Conservation (phyloP, 2,329 filamentous ascomycete genomes). For the Tolypocladium nubicola region DNA sequence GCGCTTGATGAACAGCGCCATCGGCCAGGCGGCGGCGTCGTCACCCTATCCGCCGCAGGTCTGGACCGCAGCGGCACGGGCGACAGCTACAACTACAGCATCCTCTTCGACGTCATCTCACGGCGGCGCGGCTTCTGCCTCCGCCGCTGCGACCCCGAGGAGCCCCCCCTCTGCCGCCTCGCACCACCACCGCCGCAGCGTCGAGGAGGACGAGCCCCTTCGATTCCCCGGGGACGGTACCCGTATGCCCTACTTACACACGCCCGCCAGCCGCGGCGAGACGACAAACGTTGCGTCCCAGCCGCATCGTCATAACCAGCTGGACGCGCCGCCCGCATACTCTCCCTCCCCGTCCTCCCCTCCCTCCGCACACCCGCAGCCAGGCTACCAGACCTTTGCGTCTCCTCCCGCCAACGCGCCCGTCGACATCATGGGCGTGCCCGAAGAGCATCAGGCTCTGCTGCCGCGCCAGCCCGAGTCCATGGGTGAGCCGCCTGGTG, state of each 20-base stretch:
- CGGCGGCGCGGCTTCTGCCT: slow-evolving; percentile 2
- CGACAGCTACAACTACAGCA: neutral
- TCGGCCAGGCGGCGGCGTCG: slow-evolving; percentile 6
- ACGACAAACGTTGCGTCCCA: neutral
- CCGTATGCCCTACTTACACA: neutral
- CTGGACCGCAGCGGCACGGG: neutral
- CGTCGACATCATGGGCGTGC: slow-evolving; percentile 26
- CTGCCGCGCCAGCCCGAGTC: slow-evolving; percentile 33
- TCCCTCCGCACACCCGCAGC: slow-evolving; percentile 3
- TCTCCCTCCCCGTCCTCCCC: slow-evolving; percentile 29
- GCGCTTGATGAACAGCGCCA: slow-evolving; percentile 18
- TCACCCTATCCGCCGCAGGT: slow-evolving; percentile 2
- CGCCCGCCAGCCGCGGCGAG: neutral
- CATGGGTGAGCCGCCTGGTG: slow-evolving; percentile 25
- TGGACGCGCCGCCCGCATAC: slow-evolving; percentile 40
- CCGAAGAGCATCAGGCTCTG: slow-evolving; percentile 31
- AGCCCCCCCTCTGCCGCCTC: slow-evolving; percentile 1
- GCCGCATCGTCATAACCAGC: slow-evolving; percentile 9
- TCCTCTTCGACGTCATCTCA: neutral
- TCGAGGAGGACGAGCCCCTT: slow-evolving; percentile 11
- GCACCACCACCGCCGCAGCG: slow-evolving; percentile 12
- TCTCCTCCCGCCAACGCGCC: slow-evolving; percentile 6
- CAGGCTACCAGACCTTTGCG: slow-evolving; percentile 34
- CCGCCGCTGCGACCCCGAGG: slow-evolving; percentile 1
- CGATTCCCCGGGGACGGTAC: neutral